Evolutionary conservation across 2,329 filamentous ascomycete genomes (phyloP), one percentile per base, ranked within the genome.

Genomic region (Verticillium isaacii): DNA sequence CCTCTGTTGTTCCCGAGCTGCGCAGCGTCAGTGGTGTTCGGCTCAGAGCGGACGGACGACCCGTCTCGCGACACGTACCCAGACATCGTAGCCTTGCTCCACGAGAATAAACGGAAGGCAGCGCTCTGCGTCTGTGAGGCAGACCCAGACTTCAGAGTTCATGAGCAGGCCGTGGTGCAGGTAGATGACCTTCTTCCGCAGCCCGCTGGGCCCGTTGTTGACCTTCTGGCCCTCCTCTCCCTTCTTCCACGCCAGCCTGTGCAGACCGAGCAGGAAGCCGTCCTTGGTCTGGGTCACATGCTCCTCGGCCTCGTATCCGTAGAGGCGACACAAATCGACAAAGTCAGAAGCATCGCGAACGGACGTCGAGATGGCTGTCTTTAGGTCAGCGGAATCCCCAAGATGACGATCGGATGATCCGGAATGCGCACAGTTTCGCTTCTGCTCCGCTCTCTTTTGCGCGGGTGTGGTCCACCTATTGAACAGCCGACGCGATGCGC

Each of bases 91-190:
- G 2, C 95, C 95, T 70, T 86, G 85, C 70, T 97, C 92, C 0
- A 96, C 92, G 54, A 99, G 81, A 67, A 90, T 85, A 72, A 99
- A 98, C 0, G 95, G 92, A 45, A 99, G 80, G 67, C 90, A 94
- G 68, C 93, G 85, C 74, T 96, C 85, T 68, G 89, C 88, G 67
- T 97, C 91, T 0, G 94, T 96, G 72, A 94, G 78, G 71, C 92
- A 96, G 9, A 98, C 92, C 95, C 95, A 99, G 37, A 99, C 94
- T 75, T 99, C 95, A 69, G 93, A 97, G 76, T 97, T 98, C 95
- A 99, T 99, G 71, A 99, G 85, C 62, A 99, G 83, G 9, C 94
- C 95, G 75, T 99, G 95, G 71, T 99, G 95, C 66, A 99, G 80
- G 74, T 98, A 99, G 7, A 95, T 88, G 57, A 98, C 91, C 68